Evolutionary conservation across 305 asterid genomes (phyloP).

Genomic region (Fraxinus floribunda): DNA sequence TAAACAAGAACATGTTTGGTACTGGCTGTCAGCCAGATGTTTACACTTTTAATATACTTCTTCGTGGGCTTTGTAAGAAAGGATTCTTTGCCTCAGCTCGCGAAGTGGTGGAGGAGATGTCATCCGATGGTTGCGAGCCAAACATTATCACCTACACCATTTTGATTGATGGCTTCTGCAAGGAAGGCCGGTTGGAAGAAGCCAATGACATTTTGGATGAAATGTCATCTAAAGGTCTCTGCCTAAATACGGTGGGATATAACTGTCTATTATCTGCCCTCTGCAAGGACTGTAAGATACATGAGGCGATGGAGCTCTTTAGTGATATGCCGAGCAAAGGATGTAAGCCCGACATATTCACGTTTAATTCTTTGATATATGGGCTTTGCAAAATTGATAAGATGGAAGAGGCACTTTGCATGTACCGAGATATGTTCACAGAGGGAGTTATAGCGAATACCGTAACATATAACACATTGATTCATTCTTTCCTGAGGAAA

Average conservation of each 20-base stretch:
- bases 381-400: not conserved
- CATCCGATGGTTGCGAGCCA: not conserved
- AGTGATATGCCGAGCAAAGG: not conserved
- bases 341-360: conserved; percentile 1
- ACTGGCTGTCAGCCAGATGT: conserved; percentile 6
- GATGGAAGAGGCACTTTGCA: not conserved
- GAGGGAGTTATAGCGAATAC: conserved; percentile 1
- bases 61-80: conserved; percentile 4
- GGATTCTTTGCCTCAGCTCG: conserved; percentile 35
- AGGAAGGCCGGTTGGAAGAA: not conserved
- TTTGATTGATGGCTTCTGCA: conserved; percentile 4
- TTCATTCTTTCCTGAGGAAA: not conserved
- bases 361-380: not conserved
- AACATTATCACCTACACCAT: not conserved
- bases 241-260: conserved; percentile 3
- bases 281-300: not conserved
- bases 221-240: conserved; percentile 4
- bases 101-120: conserved; percentile 36
- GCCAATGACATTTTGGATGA: not conserved
- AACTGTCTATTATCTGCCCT: not conserved
- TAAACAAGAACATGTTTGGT: conserved; percentile 23
- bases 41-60: not conserved
- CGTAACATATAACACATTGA: not conserved
- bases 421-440: conserved; percentile 1
- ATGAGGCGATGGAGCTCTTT: not conserved